phyloP scores from a whole-genome alignment of 2,329 filamentous ascomycete genomes.

The Fusarium brachygibbosum region DNA sequence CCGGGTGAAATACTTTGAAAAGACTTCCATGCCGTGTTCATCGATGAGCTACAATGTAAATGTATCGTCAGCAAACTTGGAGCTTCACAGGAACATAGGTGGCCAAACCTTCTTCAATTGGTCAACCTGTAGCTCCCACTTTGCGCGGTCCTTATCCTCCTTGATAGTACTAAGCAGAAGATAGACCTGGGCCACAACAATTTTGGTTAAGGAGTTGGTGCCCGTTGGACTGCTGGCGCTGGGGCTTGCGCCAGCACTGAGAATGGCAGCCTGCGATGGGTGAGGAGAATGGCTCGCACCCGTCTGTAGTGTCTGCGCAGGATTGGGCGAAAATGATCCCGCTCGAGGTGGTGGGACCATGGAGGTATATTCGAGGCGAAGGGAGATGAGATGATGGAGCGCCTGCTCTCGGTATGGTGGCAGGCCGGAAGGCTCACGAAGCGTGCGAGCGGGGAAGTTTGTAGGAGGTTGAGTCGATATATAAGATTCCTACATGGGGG shows the following conservation, averaged over 20 bases:
- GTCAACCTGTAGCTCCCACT: slow-evolving; percentile 93
- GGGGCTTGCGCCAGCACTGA: slow-evolving; percentile 72
- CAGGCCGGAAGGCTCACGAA: slow-evolving; percentile 53
- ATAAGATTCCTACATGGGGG: slow-evolving; percentile 55
- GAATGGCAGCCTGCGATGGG: slow-evolving; percentile 67
- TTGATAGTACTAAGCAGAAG: slow-evolving; percentile 94
- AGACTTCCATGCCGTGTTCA: slow-evolving; percentile 99
- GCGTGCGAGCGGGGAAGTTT: slow-evolving; percentile 47
- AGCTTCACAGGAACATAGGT: neutral
- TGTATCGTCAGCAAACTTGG: slow-evolving; percentile 39
- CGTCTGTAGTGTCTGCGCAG: slow-evolving; percentile 69
- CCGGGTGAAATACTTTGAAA: slow-evolving; percentile 93
- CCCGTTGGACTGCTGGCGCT: slow-evolving; percentile 74
- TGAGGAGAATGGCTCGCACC: slow-evolving; percentile 69
- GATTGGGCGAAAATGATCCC: slow-evolving; percentile 75
- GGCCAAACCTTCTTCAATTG: slow-evolving; percentile 86
- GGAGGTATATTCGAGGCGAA: slow-evolving; percentile 58
- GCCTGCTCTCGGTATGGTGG: slow-evolving; percentile 56
- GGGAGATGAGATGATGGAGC: slow-evolving; percentile 51
- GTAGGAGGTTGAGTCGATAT: slow-evolving; percentile 46
- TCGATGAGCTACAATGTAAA: slow-evolving; percentile 78
- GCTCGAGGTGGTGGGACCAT: slow-evolving; percentile 72
- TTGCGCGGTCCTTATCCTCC: slow-evolving; percentile 88
- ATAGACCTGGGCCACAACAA: slow-evolving; percentile 95
- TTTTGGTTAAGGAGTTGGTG: slow-evolving; percentile 82